Base-by-base conservation (phyloP, 768 basidiomycete species). In the Trametes cingulata region DNA sequence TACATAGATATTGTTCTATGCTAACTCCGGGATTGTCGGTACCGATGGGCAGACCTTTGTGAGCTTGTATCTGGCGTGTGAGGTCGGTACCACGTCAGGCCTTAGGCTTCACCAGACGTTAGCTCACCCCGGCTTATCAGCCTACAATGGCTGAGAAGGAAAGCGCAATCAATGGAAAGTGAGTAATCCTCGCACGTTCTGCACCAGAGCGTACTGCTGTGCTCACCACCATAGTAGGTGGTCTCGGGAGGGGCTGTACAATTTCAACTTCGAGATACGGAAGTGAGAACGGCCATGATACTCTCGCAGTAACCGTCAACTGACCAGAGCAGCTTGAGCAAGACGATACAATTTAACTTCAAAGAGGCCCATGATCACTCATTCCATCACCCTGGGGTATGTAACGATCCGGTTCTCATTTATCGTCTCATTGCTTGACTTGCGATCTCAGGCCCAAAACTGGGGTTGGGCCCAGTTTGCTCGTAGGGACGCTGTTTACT, bases 391-490 rank as follows among this genome's bases (percentile, higher is more conserved):
- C 78, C 72, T 29, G 62, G 57, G 22, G 29, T 36, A 36, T 2
- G 46, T 7, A 53, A 29, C 7, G 22, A 1, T 2, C 10, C 3
- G 27, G 15, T 47, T 52, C 41, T 12, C 52, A 22, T 39, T 4
- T 51, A 10, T 1, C 10, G 20, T 13, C 20, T 33, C 29, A 33
- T 10, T 19, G 35, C 46, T 6, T 25, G 9, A 22, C 52, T 13
- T 54, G 14, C 7, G 29, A 14, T 19, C 33, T 48, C 58, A 90
- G 87, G 88, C 91, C 13, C 88, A 88, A 27, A 93, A 93, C 67
- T 93, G 91, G 92, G 91, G 90, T 72, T 94, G 92, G 88, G 86
- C 89, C 0, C 88, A 91, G 69, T 95, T 94, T 71, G 85, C 90
- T 39, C 82, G 83, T 56, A 78, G 92, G 65, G 91, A 94, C 60